Conservation (phyloP, 768 basidiomycete species). For the Lactifluus piperatus region DNA sequence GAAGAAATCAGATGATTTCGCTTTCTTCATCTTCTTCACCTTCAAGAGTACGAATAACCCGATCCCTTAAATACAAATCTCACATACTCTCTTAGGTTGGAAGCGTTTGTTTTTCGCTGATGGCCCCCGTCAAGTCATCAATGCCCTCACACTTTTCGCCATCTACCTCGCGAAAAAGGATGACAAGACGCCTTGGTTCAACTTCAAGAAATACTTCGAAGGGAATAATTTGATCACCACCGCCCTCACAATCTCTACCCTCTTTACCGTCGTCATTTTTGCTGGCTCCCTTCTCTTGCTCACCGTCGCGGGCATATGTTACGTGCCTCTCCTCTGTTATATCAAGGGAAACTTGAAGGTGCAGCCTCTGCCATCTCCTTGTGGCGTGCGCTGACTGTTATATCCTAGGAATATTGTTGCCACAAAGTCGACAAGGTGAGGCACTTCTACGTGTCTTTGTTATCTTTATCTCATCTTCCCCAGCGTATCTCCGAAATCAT, state of each 20-base stretch:
- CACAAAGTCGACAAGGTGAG: slow-evolving; percentile 96
- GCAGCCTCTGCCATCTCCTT: slow-evolving; percentile 14
- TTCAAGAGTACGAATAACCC: slow-evolving; percentile 75
- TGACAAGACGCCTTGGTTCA: slow-evolving; percentile 48
- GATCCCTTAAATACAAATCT: not conserved
- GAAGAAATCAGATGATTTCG: slow-evolving; percentile 94
- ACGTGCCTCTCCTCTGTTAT: slow-evolving; percentile 90
- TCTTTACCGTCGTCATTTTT: slow-evolving; percentile 87
- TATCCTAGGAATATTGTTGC: slow-evolving; percentile 82
- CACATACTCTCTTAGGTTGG: slow-evolving; percentile 46
- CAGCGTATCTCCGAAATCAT: slow-evolving; percentile 91
- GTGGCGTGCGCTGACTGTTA: slow-evolving; percentile 6
- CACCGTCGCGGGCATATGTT: slow-evolving; percentile 76
- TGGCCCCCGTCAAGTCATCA: slow-evolving; percentile 95
- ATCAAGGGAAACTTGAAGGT: slow-evolving; percentile 98
- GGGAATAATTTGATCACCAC: slow-evolving; percentile 64
- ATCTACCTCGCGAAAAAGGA: slow-evolving; percentile 57
- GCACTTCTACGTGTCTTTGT: slow-evolving; percentile 2
- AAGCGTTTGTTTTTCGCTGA: slow-evolving; percentile 87
- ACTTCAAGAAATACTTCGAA: slow-evolving; percentile 71
- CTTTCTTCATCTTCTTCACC: slow-evolving; percentile 98
- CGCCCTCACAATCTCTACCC: slow-evolving; percentile 76
- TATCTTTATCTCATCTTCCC: slow-evolving; percentile 14
- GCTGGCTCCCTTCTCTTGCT: slow-evolving; percentile 74
- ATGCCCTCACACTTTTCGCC: slow-evolving; percentile 92